A percentile compares a stretch with the other conserved stretches of the same genome.
These are phyloP conservation scores for Fusarium incarnatum DNA, from an alignment of 2,329 filamentous ascomycete species.

Conservation along the genomic window DNA sequence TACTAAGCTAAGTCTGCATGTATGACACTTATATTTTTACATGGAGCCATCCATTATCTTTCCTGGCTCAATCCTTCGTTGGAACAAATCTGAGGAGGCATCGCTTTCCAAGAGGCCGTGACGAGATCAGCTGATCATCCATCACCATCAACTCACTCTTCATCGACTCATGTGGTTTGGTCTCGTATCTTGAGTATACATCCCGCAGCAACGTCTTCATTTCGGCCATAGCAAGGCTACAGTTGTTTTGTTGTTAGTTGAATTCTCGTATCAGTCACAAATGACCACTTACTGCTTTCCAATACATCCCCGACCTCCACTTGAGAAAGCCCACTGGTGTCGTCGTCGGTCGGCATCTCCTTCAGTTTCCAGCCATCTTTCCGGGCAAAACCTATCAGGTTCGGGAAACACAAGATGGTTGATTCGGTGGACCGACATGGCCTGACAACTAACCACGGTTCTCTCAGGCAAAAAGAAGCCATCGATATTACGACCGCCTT, in stretches of 20 bases:
- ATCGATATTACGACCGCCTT: conserved; percentile 66
- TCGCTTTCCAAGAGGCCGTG: conserved; percentile 68
- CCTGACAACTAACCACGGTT: conserved; percentile 70
- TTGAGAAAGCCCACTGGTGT: conserved; percentile 74
- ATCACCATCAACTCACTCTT: conserved; percentile 69
- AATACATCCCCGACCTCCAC: conserved; percentile 73
- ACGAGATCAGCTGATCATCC: conserved; percentile 75
- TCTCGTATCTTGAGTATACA: conserved; percentile 69
- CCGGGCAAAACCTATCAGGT: conserved; percentile 81
- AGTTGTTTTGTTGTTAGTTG: not conserved
- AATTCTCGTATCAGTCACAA: not conserved
- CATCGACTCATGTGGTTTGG: conserved; percentile 65
- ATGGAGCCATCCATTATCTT: not conserved
- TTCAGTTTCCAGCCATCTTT: conserved; percentile 81
- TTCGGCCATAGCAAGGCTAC: conserved; percentile 69
- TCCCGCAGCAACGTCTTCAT: conserved; percentile 75
- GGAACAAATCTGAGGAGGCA: conserved; percentile 67
- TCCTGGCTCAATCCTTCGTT: conserved; percentile 25
- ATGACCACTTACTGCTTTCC: conserved; percentile 70
- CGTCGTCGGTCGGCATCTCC: conserved; percentile 78
- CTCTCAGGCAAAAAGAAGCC: conserved; percentile 64
- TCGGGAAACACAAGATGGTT: conserved; percentile 78
- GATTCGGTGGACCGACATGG: conserved; percentile 69
- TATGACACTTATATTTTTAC: not conserved
- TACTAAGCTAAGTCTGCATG: not conserved